Conservation (phyloP, 768 basidiomycete species). For the Gelatoporia subvermispora region DNA sequence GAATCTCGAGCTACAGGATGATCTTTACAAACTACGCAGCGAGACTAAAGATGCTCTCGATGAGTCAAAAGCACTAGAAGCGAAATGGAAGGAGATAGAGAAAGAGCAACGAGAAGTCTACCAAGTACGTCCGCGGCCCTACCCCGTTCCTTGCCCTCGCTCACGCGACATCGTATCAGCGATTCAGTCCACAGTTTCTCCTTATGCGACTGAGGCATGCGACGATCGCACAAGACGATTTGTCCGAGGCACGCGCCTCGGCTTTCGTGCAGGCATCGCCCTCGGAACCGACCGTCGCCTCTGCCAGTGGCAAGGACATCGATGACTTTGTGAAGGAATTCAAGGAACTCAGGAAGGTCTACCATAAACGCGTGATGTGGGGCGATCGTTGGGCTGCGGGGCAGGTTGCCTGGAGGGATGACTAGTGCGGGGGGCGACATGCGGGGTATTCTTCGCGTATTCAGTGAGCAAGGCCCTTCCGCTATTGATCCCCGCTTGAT, state of each 20-base stretch:
- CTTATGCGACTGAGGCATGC: slow-evolving; percentile 84
- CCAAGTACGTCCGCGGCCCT: slow-evolving; percentile 46
- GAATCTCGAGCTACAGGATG: slow-evolving; percentile 73
- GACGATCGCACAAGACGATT: slow-evolving; percentile 85
- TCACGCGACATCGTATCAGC: slow-evolving; percentile 36
- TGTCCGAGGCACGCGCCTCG: slow-evolving; percentile 80
- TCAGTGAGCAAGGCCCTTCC: not conserved
- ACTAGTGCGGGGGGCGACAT: slow-evolving; percentile 27
- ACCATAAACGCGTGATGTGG: slow-evolving; percentile 92
- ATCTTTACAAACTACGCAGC: slow-evolving; percentile 66
- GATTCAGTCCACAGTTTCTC: slow-evolving; percentile 83
- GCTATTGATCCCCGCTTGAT: not conserved
- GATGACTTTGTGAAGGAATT: slow-evolving; percentile 88
- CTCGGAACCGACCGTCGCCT: slow-evolving; percentile 11
- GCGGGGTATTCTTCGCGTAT: not conserved
- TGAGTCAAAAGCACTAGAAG: slow-evolving; percentile 77
- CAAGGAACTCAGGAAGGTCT: slow-evolving; percentile 81
- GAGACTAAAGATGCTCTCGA: slow-evolving; percentile 88
- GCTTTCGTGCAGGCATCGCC: slow-evolving; percentile 68
- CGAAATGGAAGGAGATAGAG: slow-evolving; percentile 82
- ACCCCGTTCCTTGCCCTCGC: not conserved
- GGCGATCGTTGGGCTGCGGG: slow-evolving; percentile 81
- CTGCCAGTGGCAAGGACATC: slow-evolving; percentile 46
- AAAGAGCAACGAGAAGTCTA: slow-evolving; percentile 86
- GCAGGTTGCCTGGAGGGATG: slow-evolving; percentile 82